A percentile compares a stretch with the other conserved stretches of the same genome.
Evolutionary conservation across 1,139 yeast genomes (phyloP).

Genomic region (Keqinozyma sinolaborantium): DNA sequence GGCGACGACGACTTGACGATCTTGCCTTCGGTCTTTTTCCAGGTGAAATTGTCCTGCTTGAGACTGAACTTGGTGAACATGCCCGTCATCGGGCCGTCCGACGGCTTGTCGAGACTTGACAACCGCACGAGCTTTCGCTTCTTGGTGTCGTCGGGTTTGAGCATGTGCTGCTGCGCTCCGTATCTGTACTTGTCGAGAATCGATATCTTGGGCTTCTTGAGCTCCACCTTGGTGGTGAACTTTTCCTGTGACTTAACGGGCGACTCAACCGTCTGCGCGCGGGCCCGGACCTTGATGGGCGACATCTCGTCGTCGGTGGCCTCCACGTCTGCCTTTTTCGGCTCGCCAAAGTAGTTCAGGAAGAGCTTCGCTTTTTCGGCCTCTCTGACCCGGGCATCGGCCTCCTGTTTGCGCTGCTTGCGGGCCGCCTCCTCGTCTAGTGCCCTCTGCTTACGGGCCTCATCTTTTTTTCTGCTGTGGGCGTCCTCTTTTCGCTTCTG

Average conservation of each 20-base stretch:
- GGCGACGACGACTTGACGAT: slow-evolving; percentile 1
- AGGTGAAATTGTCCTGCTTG: not conserved
- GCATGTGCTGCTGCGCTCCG: slow-evolving; percentile 24
- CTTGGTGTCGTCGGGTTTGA: slow-evolving; percentile 17
- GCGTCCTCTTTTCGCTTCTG: slow-evolving; percentile 17
- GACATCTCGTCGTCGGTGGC: slow-evolving; percentile 6
- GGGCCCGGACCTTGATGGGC: slow-evolving; percentile 35
- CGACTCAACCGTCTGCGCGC: slow-evolving; percentile 19
- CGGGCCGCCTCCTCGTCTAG: slow-evolving; percentile 12
- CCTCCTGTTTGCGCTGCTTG: slow-evolving; percentile 6
- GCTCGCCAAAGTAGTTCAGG: not conserved
- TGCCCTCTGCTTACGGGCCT: slow-evolving; percentile 9
- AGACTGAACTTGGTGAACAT: not conserved
- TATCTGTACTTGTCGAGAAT: slow-evolving; percentile 49
- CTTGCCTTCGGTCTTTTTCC: slow-evolving; percentile 4
- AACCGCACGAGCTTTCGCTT: slow-evolving; percentile 38
- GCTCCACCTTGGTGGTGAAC: slow-evolving; percentile 49
- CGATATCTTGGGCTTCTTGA: slow-evolving; percentile 49
- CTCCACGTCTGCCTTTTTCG: slow-evolving; percentile 1
- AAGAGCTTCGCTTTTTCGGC: not conserved
- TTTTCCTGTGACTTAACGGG: slow-evolving; percentile 14
- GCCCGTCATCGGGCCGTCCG: slow-evolving; percentile 6
- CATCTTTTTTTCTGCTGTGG: slow-evolving; percentile 13
- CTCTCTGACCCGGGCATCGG: slow-evolving; percentile 8
- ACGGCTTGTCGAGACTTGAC: slow-evolving; percentile 14